Conservation (phyloP, 2,329 filamentous ascomycete species). For the Tolypocladium album region DNA sequence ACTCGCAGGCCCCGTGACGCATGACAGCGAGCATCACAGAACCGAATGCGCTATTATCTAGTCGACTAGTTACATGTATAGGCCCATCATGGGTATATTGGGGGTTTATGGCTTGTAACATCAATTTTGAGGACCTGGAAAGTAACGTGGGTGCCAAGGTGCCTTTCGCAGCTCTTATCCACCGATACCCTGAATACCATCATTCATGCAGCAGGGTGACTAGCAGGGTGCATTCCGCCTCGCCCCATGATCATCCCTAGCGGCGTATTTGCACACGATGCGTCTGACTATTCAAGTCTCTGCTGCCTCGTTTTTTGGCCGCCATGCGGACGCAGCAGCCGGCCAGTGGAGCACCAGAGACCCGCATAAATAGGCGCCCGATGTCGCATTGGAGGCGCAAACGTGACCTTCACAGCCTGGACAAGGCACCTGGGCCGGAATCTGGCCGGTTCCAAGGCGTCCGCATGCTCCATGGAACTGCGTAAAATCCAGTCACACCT, state of each 20-base stretch:
- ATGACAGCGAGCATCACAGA: no score
- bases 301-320: not conserved
- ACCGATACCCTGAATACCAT: no score
- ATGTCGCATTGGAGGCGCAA: not conserved
- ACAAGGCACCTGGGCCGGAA: not conserved
- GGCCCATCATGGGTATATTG: no score
- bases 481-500: conserved; percentile 1
- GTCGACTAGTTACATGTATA: no score
- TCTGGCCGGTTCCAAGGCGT: not conserved
- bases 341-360: not conserved
- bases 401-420: not conserved
- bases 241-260: not conserved
- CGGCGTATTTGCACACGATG: not conserved
- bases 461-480: not conserved
- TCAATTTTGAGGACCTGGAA: no score
- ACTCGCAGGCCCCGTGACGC: no score
- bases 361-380: not conserved
- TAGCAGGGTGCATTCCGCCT: not conserved
- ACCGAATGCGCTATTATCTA: no score
- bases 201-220: no score
- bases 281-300: not conserved
- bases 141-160: no score
- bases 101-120: no score
- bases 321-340: not conserved
- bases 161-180: no score